phyloP scores from a whole-genome alignment of 2,329 filamentous ascomycete species.

The Botrytis pseudocinerea region DNA sequence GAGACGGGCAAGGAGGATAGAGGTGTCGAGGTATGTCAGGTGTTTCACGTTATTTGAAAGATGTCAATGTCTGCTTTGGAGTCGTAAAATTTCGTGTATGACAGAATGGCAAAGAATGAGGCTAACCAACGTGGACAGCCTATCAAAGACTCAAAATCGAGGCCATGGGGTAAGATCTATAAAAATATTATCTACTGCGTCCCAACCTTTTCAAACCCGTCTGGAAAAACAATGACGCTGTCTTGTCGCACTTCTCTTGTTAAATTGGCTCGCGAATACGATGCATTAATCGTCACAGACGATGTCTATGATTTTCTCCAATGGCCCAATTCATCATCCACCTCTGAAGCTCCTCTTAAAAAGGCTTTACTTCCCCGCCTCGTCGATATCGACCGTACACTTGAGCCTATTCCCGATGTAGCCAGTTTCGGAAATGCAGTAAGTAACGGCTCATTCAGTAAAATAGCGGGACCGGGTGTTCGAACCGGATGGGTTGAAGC shows the following conservation, averaged over 20 bases:
- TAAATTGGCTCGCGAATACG: conserved; percentile 71
- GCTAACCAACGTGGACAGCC: conserved; percentile 21
- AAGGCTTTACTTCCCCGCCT: conserved; percentile 62
- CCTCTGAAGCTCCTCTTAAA: conserved; percentile 22
- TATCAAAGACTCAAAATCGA: conserved; percentile 44
- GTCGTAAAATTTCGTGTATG: background rate
- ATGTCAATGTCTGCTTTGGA: background rate
- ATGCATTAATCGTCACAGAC: conserved; percentile 83
- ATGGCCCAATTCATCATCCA: conserved; percentile 56
- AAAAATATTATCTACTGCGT: conserved; percentile 86
- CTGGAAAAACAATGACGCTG: conserved; percentile 77
- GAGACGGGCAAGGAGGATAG: conserved; percentile 22
- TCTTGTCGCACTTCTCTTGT: conserved; percentile 68
- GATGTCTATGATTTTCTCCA: conserved; percentile 94
- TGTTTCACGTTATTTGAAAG: background rate
- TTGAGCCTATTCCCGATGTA: conserved; percentile 57
- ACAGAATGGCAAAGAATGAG: background rate
- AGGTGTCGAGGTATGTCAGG: conserved; percentile 9
- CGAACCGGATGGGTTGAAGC: conserved; percentile 88
- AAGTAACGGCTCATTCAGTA: conserved; percentile 89
- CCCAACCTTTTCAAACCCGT: conserved; percentile 87
- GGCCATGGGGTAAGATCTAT: conserved; percentile 74
- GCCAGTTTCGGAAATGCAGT: conserved; percentile 74
- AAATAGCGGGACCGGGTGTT: conserved; percentile 78
- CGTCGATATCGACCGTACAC: conserved; percentile 72